These are phyloP conservation scores for Coprinopsis strossmayeri DNA, from an alignment of 768 basidiomycete species.

Conservation along the genomic window DNA sequence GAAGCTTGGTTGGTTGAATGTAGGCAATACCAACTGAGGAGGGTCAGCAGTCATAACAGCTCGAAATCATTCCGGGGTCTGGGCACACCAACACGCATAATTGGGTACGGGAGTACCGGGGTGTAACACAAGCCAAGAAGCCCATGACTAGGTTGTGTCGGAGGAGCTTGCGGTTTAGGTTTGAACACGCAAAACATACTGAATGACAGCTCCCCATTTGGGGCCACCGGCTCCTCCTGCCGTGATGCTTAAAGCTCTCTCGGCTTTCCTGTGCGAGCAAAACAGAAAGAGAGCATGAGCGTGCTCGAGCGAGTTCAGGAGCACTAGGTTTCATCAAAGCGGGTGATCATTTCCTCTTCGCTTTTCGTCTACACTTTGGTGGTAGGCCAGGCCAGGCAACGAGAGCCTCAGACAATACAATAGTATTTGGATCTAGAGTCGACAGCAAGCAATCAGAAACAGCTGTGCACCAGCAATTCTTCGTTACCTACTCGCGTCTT, in stretches of 20 bases:
- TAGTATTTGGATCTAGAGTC: conserved; percentile 71
- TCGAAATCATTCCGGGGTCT: too few relatives aligned
- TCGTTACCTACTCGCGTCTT: conserved; percentile 54
- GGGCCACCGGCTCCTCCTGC: conserved; percentile 24
- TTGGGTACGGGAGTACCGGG: too few relatives aligned
- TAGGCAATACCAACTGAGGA: too few relatives aligned
- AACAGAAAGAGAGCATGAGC: conserved; percentile 61
- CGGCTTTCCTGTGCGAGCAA: conserved; percentile 54
- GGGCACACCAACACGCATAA: too few relatives aligned
- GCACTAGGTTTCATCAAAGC: conserved; percentile 7
- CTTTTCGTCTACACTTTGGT: conserved; percentile 24
- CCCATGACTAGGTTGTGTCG: conserved; percentile 1
- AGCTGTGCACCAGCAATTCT: not conserved
- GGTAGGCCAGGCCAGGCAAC: conserved; percentile 45
- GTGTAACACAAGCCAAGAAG: too few relatives aligned
- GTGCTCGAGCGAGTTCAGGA: conserved; percentile 28
- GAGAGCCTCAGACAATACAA: conserved; percentile 62
- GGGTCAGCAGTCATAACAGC: too few relatives aligned
- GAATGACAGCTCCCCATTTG: conserved; percentile 49
- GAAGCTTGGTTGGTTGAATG: too few relatives aligned
- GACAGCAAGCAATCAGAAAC: conserved; percentile 19
- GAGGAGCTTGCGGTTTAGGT: conserved; percentile 19
- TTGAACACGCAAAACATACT: conserved; percentile 75
- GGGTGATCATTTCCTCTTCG: conserved; percentile 14
- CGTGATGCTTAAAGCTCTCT: conserved; percentile 27